Evolutionary conservation across 2,329 filamentous ascomycete genomes (phyloP), one percentile per base, ranked within the genome.

Genomic region (Diplodia corticola): DNA sequence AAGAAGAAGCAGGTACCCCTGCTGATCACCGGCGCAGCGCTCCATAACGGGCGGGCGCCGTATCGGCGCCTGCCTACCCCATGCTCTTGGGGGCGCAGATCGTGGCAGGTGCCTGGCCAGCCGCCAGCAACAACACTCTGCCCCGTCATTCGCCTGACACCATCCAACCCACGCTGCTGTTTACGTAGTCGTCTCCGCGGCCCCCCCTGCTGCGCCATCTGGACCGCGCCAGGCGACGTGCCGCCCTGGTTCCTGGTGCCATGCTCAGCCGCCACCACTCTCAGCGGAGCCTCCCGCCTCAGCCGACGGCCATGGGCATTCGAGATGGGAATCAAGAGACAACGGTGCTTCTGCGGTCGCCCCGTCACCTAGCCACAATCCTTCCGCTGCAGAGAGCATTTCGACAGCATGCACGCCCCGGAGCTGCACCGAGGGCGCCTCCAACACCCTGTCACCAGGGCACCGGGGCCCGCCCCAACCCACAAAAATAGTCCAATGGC

Each of bases 311-410:
- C 30, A 35, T 24, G 10, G 15, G 30, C 28, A 48, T 9, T 24
- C 4, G 5, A 20, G 17, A n/a, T 17, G 35, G 30, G 20, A 13
- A 63, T 40, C 46, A 35, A 28, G 46, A 51, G 22, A 44, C n/a
- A 20, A 35, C 61, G 61, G 61, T 54, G 61, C 26, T 60, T 60
- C 55, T 60, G 55, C 55, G 55, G 55, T 30, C 10, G 55, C 22
- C 28, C 33, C 37, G 9, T 26, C 54, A 40, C 20, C 22, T 57
- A 57, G 54, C 54, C 35, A n/a, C 33, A 15, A 60, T 60, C 37
- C 55, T 60, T 48, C 55, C 24, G 55, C 55, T 9, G 5, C 55
- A n/a, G 55, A n/a, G 20, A 37, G 54, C 37, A 46, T 35, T 7
- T 10, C 9, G 10, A 35, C 33, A 10, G 12, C 7, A 7, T 35